phyloP scores from a whole-genome alignment of 2,329 filamentous ascomycete species.

The Hypomyces rosellus region DNA sequence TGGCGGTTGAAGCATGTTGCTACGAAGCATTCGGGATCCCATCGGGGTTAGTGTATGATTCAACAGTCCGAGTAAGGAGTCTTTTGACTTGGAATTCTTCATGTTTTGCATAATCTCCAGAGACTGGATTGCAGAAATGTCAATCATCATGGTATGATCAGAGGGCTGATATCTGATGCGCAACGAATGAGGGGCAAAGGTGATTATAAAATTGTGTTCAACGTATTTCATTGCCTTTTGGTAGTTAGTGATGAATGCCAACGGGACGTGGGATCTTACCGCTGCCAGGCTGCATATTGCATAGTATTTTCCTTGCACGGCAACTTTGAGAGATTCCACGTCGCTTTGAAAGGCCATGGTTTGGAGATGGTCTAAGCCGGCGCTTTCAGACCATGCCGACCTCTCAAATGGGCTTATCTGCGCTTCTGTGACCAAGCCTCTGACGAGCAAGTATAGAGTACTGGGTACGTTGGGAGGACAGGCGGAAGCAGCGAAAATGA shows the following conservation, averaged over 20 bases:
- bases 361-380: slow-evolving; percentile 71
- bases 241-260: slow-evolving; percentile 3
- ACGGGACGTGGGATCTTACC: slow-evolving; percentile 42
- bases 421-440: slow-evolving; percentile 43
- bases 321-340: slow-evolving; percentile 71
- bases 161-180: slow-evolving; percentile 82
- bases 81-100: slow-evolving; percentile 67
- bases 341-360: slow-evolving; percentile 75
- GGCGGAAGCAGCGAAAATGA: slow-evolving; percentile 70
- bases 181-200: slow-evolving; percentile 72
- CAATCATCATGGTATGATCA: slow-evolving; percentile 93
- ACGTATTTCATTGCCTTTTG: slow-evolving; percentile 72
- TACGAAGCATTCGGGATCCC: slow-evolving; percentile 76
- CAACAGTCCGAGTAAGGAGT: slow-evolving; percentile 77
- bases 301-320: slow-evolving; percentile 77
- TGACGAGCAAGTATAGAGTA: slow-evolving; percentile 66
- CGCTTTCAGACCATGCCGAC: slow-evolving; percentile 74
- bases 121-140: slow-evolving; percentile 77
- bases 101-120: slow-evolving; percentile 88
- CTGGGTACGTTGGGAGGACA: slow-evolving; percentile 60
- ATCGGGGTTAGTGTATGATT: slow-evolving; percentile 85
- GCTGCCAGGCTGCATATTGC: slow-evolving; percentile 80
- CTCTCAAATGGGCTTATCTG: slow-evolving; percentile 55
- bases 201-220: slow-evolving; percentile 60
- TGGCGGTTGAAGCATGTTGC: slow-evolving; percentile 82